Evolutionary conservation across 345 rosid species (phyloP).

Genomic region (Eucalyptus cloeziana): DNA sequence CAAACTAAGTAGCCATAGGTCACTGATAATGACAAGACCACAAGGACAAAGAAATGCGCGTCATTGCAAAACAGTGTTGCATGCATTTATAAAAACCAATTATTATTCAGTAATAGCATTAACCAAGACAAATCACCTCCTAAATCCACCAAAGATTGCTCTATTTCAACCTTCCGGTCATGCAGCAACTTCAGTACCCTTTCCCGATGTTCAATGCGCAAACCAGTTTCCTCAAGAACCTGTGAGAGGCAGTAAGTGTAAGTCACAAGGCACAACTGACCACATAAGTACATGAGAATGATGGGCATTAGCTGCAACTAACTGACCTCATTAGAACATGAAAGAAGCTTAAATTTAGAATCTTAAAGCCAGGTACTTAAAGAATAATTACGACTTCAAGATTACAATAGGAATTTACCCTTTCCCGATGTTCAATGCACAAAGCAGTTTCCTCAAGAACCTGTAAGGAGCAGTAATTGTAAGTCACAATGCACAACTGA

Average conservation of each 20-base stretch:
- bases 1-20: not conserved
- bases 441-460: conserved; percentile 2
- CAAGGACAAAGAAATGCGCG: not conserved
- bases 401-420: not conserved
- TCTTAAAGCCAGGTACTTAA: not conserved
- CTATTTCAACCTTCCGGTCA: conserved; percentile 3
- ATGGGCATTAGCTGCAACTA: not conserved
- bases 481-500: not conserved
- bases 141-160: conserved; percentile 4
- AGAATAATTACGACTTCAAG: not conserved
- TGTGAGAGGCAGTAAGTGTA: not conserved
- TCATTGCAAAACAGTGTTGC: not conserved
- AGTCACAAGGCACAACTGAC: not conserved
- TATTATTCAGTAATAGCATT: too few relatives aligned
- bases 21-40: not conserved
- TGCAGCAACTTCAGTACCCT: not conserved
- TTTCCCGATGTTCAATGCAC: conserved; percentile 1
- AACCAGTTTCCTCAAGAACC: conserved; percentile 11
- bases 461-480: conserved; percentile 7
- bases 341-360: not conserved
- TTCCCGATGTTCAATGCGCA: conserved; percentile 1
- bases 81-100: not conserved
- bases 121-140: conserved; percentile 25
- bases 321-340: not conserved
- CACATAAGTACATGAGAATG: not conserved